Percentiles rank a stretch among this genome's conserved stretches.
Evolutionary conservation across 2,329 filamentous ascomycete genomes (phyloP).

Genomic region (Lecanosticta acicola): DNA sequence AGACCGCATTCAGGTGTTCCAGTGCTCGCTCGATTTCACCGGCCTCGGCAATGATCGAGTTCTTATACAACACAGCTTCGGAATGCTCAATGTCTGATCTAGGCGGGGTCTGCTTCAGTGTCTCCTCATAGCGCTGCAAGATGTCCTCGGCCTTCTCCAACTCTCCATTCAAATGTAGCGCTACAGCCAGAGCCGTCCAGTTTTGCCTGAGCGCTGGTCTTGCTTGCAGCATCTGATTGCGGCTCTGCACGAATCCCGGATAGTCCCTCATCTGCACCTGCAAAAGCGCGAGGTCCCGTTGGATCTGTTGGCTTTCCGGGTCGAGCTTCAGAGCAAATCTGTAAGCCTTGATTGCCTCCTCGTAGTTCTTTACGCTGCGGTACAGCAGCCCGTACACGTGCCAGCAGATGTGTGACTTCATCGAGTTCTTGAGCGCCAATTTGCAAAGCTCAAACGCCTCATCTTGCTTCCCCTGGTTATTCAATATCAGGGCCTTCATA

Average conservation of each 20-base stretch:
- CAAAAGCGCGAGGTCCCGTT: slow-evolving; percentile 84
- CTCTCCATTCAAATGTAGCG: slow-evolving; percentile 84
- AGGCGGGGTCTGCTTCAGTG: slow-evolving; percentile 72
- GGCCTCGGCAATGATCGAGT: slow-evolving; percentile 83
- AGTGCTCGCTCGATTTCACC: slow-evolving; percentile 78
- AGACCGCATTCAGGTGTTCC: slow-evolving; percentile 73
- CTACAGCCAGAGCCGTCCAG: slow-evolving; percentile 96
- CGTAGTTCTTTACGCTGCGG: slow-evolving; percentile 91
- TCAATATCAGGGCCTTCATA: slow-evolving; percentile 97
- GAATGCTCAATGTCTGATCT: slow-evolving; percentile 85
- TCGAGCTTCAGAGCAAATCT: slow-evolving; percentile 90
- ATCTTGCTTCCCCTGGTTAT: slow-evolving; percentile 82
- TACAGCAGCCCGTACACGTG: slow-evolving; percentile 96
- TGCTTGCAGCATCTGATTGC: slow-evolving; percentile 79
- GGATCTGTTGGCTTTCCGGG: slow-evolving; percentile 90
- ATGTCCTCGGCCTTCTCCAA: slow-evolving; percentile 83
- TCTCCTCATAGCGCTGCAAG: slow-evolving; percentile 86
- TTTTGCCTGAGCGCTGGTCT: slow-evolving; percentile 79
- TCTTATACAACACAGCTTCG: slow-evolving; percentile 92
- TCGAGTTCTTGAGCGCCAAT: slow-evolving; percentile 85
- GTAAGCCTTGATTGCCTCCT: slow-evolving; percentile 98
- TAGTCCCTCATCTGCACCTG: slow-evolving; percentile 97
- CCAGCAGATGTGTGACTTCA: slow-evolving; percentile 99
- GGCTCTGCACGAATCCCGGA: slow-evolving; percentile 84
- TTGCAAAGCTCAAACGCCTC: slow-evolving; percentile 94